A percentile compares a stretch with the other conserved stretches of the same genome.
Conservation (phyloP, 2,329 filamentous ascomycete genomes). For the Taxawa tesnikishii region DNA sequence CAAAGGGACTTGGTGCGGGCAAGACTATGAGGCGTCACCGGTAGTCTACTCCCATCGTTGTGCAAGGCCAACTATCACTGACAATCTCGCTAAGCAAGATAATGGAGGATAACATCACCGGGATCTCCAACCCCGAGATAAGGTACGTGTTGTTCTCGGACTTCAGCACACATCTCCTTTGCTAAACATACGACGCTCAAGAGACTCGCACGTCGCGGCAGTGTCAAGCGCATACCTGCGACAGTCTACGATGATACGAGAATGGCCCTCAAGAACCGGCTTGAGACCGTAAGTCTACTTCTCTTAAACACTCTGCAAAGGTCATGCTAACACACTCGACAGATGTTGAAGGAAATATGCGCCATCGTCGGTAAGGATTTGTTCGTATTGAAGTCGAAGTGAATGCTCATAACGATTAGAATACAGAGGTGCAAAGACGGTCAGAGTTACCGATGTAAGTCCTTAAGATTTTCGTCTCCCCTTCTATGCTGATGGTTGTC, state of each 20-base stretch:
- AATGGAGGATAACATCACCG: constrained; percentile 7
- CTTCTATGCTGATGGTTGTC: background rate
- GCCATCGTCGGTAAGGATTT: constrained; percentile 12
- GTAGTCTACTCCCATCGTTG: background rate
- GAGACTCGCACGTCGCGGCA: constrained; percentile 62
- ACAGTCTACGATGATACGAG: constrained; percentile 53
- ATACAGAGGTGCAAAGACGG: constrained; percentile 45
- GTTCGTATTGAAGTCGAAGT: constrained; percentile 25
- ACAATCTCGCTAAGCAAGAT: constrained; percentile 4
- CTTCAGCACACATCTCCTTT: background rate
- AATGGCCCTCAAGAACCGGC: constrained; percentile 36
- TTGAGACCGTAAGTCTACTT: constrained; percentile 51
- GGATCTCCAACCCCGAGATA: constrained; percentile 4
- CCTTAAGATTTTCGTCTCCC: background rate
- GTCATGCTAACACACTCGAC: no score
- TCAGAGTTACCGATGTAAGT: constrained; percentile 48
- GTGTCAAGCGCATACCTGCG: constrained; percentile 60
- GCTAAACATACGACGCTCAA: constrained; percentile 21
- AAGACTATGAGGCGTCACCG: no score
- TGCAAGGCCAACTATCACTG: background rate
- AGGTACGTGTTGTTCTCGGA: constrained; percentile 2
- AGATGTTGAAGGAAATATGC: constrained; percentile 14
- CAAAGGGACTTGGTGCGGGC: no score
- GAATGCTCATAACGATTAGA: constrained; percentile 24
- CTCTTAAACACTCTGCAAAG: no score